Evolutionary conservation across 176 grass and related monocot species (phyloP), one percentile per base, ranked within the genome.

Genomic region (Eremochloa ophiuroides): DNA sequence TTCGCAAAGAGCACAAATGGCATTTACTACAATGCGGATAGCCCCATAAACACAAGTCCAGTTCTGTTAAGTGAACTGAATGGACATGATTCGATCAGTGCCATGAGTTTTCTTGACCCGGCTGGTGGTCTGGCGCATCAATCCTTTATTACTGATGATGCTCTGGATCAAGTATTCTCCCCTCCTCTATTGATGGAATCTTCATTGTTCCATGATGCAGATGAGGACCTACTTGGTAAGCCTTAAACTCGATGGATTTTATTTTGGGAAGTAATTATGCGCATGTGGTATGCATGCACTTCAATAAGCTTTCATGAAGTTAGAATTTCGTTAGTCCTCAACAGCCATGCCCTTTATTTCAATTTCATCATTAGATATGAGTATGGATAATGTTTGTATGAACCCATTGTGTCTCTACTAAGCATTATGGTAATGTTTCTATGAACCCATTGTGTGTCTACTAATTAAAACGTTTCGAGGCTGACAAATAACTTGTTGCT

Each of bases 161-260:
- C 86, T 79, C 85, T 93, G 73, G 93, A 99, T 93, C 93, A 99
- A 96, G 93, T 92, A 68, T 99, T 95, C 77, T 96, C 97, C 1
- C 96, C 93, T 0, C 93, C 93, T 41, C 85, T 99, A 62, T 79
- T 96, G 73, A 62, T 93, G 79, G 93, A 99, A 62, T 88, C 93
- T 39, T 88, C 90, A 9, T 81, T 98, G 47, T 95, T 99, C 60
- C 89, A 87, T 47, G 97, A 99, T 80, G 74, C 87, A 17, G 91
- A 93, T 0, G 93, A 99, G 69, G 97, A 99, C 85, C 90, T 99
- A 87, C 91, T 99, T 73, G 97, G 97, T 99, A 96, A 73, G 71
- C 73, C 28, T 69, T 77, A 67, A 75, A 81, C 2, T 75, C 27
- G 1, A 22, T 12, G 27, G 2, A 17, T 63, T 16, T 55, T 66